A percentile compares a stretch with the other conserved stretches of the same genome.
Evolutionary conservation across 306 rosid genomes (phyloP).

Genomic region (Luffa acutangula): DNA sequence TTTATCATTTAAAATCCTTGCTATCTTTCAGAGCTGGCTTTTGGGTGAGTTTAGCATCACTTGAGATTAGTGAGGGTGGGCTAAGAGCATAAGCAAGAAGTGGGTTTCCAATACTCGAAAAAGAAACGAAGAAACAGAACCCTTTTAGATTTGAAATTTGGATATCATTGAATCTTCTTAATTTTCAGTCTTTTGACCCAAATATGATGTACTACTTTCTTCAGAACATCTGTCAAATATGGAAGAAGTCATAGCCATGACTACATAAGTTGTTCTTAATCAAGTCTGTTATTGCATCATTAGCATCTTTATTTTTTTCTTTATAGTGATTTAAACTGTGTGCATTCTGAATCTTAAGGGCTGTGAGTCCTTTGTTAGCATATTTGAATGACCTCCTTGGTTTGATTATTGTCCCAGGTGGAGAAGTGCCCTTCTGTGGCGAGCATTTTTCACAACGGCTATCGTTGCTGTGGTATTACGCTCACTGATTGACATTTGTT

Average conservation of each 20-base stretch:
- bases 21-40: neutral
- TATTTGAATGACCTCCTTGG: neutral
- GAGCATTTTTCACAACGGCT: constrained; percentile 90
- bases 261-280: neutral
- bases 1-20: neutral
- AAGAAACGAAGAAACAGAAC: neutral
- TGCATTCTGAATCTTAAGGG: neutral
- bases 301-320: neutral
- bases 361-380: neutral
- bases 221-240: neutral
- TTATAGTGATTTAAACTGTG: neutral
- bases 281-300: neutral
- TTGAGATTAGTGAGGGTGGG: neutral
- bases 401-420: constrained; percentile 46
- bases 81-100: neutral
- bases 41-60: neutral
- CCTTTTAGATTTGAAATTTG: neutral
- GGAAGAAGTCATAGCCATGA: neutral
- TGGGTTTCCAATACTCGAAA: neutral
- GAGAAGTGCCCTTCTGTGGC: constrained; percentile 94
- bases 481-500: constrained; percentile 73
- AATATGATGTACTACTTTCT: neutral
- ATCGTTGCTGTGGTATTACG: constrained; percentile 77
- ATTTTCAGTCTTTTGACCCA: neutral
- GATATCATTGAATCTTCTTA: neutral